Evolutionary conservation across 1,139 yeast genomes (phyloP).

Genomic region (Pneumocystis carinii): DNA sequence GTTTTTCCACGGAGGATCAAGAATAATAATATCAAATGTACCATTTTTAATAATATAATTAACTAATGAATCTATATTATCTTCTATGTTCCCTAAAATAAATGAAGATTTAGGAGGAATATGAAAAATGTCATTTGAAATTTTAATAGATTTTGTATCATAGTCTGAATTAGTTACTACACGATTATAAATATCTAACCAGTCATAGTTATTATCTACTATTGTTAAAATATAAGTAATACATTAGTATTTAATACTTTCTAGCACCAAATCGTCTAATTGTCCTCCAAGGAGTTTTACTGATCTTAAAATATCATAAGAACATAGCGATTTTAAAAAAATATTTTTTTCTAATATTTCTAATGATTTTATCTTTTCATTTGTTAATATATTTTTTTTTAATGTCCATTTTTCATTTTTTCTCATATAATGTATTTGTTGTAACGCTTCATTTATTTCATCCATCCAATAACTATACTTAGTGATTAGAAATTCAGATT

Average conservation of each 20-base stretch:
- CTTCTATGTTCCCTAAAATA: not conserved
- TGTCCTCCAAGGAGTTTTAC: not conserved
- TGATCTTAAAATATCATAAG: not conserved
- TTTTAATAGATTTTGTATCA: not conserved
- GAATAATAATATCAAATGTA: not conserved
- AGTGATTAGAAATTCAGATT: not conserved
- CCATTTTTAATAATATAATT: not conserved
- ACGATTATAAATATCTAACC: not conserved
- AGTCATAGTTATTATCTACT: not conserved
- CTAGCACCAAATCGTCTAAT: not conserved
- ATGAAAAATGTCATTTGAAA: not conserved
- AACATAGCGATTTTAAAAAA: not conserved
- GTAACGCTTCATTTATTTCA: not conserved
- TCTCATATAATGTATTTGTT: not conserved
- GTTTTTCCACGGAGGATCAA: constrained; percentile 1
- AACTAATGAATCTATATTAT: not conserved
- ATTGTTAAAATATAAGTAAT: not conserved
- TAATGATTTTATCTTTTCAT: not conserved
- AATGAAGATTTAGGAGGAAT: constrained; percentile 1
- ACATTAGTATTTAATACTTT: not conserved
- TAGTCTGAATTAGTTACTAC: not conserved
- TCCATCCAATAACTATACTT: not conserved
- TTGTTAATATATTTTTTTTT: not conserved
- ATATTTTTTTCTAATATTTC: not conserved
- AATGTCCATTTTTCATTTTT: not conserved